Base-by-base conservation (phyloP, 2,329 filamentous ascomycete genomes). In the Aspergillus sp. region DNA sequence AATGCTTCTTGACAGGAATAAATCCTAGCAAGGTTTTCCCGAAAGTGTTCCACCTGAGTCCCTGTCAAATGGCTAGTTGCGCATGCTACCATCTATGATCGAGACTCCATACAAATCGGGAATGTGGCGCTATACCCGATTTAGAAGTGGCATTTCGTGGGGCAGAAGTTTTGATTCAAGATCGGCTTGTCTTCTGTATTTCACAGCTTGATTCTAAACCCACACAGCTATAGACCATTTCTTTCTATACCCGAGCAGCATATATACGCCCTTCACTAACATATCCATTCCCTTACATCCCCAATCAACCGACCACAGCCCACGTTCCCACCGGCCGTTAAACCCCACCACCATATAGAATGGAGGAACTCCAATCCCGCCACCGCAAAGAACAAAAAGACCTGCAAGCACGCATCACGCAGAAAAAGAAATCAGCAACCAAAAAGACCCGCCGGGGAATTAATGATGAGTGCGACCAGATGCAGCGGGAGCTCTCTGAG, bases 351-450 rank as follows among this genome's bases (percentile, higher is more conserved):
- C 20, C 20, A 24, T 19, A 50, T 22, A 63, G 45, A n/a, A 85
- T 95, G 75, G 93, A 97, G 59, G 87, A 90, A 61, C 78, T 95
- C 56, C 87, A 91, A 67, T 80, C 86, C 39, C 89, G 88, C 47
- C 95, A 99, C 73, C 87, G 91, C 68, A 95, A 91, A 75, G 93
- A 99, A 77, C 87, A 89, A 73, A 88, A 87, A 66, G 93, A 98
- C 60, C 82, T 99, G 24, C 90, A 96, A 73, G 84, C 86, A 51
- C 87, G 89, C 59, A 87, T 96, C 69, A 97, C 91, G 5, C 92
- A 89, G 77, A 98, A 97, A 83, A 99, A 97, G 82, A 98, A 97
- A 81, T 89, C 90, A 66, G 93, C 95, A 15, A 96, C 89, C 47
- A 99, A 98, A 78, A 88, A 87, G 74, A 86, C 85, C 8, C 80